phyloP scores from a whole-genome alignment of 495 filamentous ascomycete genomes.

The Xylaria intraflava region DNA sequence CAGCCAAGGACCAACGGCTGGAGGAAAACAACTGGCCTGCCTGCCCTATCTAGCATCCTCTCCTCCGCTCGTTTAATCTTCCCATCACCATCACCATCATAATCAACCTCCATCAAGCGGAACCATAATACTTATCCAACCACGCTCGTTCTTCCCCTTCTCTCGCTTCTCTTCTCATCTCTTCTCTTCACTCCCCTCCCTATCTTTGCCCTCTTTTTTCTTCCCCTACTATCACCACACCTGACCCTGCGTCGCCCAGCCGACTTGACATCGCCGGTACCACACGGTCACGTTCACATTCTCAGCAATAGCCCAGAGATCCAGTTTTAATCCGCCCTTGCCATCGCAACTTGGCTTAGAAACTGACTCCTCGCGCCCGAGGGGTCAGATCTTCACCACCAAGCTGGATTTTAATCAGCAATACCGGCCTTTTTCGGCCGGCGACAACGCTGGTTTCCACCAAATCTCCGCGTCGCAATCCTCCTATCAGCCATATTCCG shows the following conservation, averaged over 20 bases:
- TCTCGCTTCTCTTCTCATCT: slow-evolving; percentile 3
- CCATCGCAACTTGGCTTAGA: slow-evolving; percentile 5
- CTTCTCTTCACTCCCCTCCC: background rate
- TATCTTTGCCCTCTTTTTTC: background rate
- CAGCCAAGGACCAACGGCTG: too few species aligned
- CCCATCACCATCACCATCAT: background rate
- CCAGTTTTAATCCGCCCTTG: background rate
- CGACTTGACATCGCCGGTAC: background rate
- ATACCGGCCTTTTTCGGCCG: slow-evolving; percentile 20
- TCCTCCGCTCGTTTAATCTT: slow-evolving; percentile 7
- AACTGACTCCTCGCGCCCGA: slow-evolving; percentile 20
- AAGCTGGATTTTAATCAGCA: slow-evolving; percentile 28
- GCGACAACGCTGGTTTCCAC: slow-evolving; percentile 24
- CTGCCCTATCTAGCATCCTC: too few species aligned
- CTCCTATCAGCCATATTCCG: slow-evolving; percentile 14
- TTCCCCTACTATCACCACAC: background rate
- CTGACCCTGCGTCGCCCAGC: background rate
- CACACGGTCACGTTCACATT: background rate
- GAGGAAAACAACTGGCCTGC: too few species aligned
- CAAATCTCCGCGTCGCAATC: slow-evolving; percentile 26
- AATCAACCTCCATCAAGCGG: background rate
- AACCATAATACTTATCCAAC: background rate
- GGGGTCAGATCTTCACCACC: slow-evolving; percentile 18
- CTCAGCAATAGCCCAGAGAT: background rate
- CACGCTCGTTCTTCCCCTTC: background rate